Evolutionary conservation across 805 yeast species (phyloP), one percentile per base, ranked within the genome.

Genomic region (Barnettozyma wickerhamii): DNA sequence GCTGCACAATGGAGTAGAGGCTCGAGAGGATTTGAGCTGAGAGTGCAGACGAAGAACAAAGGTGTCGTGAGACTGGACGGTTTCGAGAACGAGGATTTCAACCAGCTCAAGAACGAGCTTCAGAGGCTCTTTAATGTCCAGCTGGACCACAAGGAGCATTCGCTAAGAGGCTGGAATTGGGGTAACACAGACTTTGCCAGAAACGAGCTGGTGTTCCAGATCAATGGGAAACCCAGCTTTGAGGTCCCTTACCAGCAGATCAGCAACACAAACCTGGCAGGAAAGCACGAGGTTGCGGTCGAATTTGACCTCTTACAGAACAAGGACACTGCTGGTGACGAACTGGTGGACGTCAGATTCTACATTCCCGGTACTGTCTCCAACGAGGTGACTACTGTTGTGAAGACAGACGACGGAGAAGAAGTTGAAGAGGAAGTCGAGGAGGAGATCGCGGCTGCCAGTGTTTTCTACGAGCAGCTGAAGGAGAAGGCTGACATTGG

Each of bases 141-240:
- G 41, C 71, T 93, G 43, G 98, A 93, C 53, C 82, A 75, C 47
- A 79, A 74, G 54, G 98, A 91, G 55, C 99, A 93, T 64, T 84
- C 96, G 5, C 68, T 93, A 49, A 78, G 96, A 66, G 99, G 99
- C 24, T 93, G 99, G 99, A 93, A 93, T 64, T 93, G 99, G 99
- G 99, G 99, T 40, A 80, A 83, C 49, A 73, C 91, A 13, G 96
- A 90, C 60, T 77, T 93, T 59, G 96, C 95, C 17, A 77, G 96
- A 61, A 86, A 88, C 53, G 99, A 93, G 62, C 69, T 93, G 61
- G 77, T 87, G 21, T 90, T 93, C 64, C 79, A 81, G 43, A 81
- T 90, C 18, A 85, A 85, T 56, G 88, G 88, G 51, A 82, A 85
- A 55, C 98, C 99, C 4, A 77, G 83, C 10, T 91, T 91, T 61